Evolutionary conservation across 2,329 filamentous ascomycete genomes (phyloP).

Genomic region (Xylariomycetidae sp.): DNA sequence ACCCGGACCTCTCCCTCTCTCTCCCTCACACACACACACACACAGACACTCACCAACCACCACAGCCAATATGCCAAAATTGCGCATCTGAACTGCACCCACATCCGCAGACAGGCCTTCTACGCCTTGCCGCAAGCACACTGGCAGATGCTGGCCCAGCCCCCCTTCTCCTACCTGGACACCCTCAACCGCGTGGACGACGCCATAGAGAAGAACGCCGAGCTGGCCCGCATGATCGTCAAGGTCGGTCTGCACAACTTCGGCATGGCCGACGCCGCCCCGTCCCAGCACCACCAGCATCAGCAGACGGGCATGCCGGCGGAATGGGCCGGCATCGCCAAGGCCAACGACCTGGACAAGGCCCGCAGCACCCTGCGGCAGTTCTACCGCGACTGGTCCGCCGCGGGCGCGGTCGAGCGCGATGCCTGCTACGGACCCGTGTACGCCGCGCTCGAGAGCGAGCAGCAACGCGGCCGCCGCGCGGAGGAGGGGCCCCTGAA

Average conservation of each 20-base stretch:
- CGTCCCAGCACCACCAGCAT: too few relatives aligned
- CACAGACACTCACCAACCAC: not conserved
- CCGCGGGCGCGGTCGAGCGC: constrained; percentile 67
- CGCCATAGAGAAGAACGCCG: constrained; percentile 83
- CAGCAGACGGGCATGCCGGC: constrained; percentile 44
- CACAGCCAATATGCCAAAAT: constrained; percentile 77
- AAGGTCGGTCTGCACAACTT: constrained; percentile 64
- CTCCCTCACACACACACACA: too few relatives aligned
- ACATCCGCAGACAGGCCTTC: constrained; percentile 84
- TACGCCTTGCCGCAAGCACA: constrained; percentile 82
- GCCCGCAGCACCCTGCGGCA: constrained; percentile 88
- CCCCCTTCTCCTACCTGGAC: constrained; percentile 77
- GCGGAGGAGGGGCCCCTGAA: constrained; percentile 37
- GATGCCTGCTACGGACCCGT: constrained; percentile 73
- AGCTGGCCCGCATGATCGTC: constrained; percentile 74
- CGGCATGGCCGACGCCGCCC: constrained; percentile 34
- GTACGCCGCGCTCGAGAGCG: constrained; percentile 54
- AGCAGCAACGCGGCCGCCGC: constrained; percentile 24
- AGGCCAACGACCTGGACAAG: constrained; percentile 75
- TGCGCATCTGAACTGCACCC: constrained; percentile 85
- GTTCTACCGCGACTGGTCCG: constrained; percentile 92
- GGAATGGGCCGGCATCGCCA: constrained; percentile 67
- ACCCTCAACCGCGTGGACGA: constrained; percentile 74
- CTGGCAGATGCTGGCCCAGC: constrained; percentile 72
- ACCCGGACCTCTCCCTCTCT: not conserved